Conservation (phyloP, 2,329 filamentous ascomycete genomes). For the Dichotomopilus funicola region DNA sequence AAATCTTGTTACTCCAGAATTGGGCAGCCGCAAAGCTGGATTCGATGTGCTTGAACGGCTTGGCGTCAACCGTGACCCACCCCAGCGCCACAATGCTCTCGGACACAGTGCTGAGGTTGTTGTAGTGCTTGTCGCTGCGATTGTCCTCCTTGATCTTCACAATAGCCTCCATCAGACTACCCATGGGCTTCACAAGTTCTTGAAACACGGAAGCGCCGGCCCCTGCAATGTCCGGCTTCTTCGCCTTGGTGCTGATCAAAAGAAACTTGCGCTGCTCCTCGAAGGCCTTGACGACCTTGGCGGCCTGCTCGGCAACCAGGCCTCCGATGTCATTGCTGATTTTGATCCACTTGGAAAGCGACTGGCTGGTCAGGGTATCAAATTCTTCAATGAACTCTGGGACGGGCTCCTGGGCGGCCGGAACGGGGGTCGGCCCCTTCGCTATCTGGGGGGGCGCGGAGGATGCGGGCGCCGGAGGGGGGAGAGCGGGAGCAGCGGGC, state of each 20-base stretch:
- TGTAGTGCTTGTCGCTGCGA: slow-evolving; percentile 65
- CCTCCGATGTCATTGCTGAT: slow-evolving; percentile 73
- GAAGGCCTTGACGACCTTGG: slow-evolving; percentile 59
- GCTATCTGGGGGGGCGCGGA: slow-evolving; percentile 19
- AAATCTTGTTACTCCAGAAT: slow-evolving; percentile 89
- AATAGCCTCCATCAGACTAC: slow-evolving; percentile 72
- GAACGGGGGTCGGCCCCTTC: slow-evolving; percentile 30
- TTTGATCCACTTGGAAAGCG: slow-evolving; percentile 71
- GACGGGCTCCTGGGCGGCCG: slow-evolving; percentile 46
- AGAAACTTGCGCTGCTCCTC: slow-evolving; percentile 81
- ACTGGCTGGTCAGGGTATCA: slow-evolving; percentile 65
- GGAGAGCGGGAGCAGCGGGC: slow-evolving; percentile 31
- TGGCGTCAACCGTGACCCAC: slow-evolving; percentile 80
- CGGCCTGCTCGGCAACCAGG: slow-evolving; percentile 68
- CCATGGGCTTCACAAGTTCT: slow-evolving; percentile 79
- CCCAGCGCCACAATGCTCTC: slow-evolving; percentile 85
- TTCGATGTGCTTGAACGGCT: slow-evolving; percentile 78
- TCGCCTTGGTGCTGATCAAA: slow-evolving; percentile 80
- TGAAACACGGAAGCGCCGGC: slow-evolving; percentile 59
- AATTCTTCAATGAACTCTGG: slow-evolving; percentile 83
- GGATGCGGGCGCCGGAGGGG: slow-evolving; percentile 21
- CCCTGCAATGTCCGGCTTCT: slow-evolving; percentile 70
- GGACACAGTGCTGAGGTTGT: slow-evolving; percentile 78
- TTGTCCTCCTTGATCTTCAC: slow-evolving; percentile 77
- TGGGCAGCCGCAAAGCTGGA: slow-evolving; percentile 79